These are phyloP conservation scores for Stephanodiscus minutulus DNA, from an alignment of 108 stramenopile genomes.

Conservation along the genomic window DNA sequence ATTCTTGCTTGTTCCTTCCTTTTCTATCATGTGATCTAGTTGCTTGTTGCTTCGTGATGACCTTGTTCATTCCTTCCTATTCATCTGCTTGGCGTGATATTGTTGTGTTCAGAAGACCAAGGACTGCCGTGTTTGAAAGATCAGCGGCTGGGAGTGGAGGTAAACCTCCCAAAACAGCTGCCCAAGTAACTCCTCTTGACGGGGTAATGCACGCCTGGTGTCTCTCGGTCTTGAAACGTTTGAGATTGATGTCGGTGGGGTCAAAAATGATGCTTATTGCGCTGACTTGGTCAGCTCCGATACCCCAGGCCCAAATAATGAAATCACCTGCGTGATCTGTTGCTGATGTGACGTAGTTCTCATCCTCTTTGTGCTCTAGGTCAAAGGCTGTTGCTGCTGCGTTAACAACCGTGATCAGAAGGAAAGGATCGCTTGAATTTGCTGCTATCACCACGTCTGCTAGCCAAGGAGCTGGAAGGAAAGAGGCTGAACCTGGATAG, in stretches of 20 bases:
- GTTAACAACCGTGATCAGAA: not conserved
- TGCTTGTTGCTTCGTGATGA: not conserved
- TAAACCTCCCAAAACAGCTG: no score
- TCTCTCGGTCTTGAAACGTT: not conserved
- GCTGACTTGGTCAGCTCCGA: no score
- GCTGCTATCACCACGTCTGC: no score
- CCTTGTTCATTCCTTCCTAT: not conserved
- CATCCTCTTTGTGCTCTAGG: not conserved
- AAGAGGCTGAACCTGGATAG: no score
- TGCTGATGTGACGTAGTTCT: not conserved
- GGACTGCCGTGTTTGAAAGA: no score
- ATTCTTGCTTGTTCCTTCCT: not conserved
- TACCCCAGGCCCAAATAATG: no score
- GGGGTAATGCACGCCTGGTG: no score
- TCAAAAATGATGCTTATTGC: not conserved
- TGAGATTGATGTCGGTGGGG: not conserved
- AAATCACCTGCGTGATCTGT: not conserved
- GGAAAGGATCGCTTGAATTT: no score
- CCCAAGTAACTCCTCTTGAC: no score
- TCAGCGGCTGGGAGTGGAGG: no score
- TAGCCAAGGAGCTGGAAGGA: no score
- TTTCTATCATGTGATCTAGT: not conserved
- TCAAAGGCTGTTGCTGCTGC: not conserved
- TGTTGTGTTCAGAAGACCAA: not conserved
- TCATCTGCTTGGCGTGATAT: not conserved